These are phyloP conservation scores for Salix koriyanagi DNA, from an alignment of 345 rosid genomes.

Conservation along the genomic window DNA sequence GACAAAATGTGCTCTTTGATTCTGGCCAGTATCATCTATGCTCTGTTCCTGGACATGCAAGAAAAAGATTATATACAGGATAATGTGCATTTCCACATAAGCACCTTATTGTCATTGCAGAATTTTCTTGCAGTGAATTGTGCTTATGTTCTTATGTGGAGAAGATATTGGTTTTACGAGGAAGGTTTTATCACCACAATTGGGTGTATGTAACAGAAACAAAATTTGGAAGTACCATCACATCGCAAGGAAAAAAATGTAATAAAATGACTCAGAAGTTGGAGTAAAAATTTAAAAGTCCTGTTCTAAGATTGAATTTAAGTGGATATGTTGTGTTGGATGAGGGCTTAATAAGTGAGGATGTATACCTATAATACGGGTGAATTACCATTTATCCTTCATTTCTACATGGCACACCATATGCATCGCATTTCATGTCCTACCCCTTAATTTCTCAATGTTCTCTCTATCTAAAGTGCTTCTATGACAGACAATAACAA, in stretches of 20 bases:
- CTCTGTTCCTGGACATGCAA: background rate
- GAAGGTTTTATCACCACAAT: background rate
- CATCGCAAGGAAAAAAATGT: background rate
- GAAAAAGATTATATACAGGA: background rate
- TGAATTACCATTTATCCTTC: background rate
- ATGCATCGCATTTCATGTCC: background rate
- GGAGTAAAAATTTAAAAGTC: background rate
- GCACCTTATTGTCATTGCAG: background rate
- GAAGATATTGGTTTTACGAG: background rate
- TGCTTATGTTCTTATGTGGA: background rate
- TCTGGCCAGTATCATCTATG: background rate
- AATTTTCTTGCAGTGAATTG: background rate
- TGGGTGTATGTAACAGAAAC: background rate
- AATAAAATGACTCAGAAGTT: background rate
- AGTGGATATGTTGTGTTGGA: background rate
- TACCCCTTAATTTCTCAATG: background rate
- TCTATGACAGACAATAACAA: background rate
- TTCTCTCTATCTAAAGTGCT: background rate
- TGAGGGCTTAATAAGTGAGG: background rate
- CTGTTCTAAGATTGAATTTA: background rate
- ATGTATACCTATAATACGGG: background rate
- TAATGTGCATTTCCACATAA: background rate
- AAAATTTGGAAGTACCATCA: background rate
- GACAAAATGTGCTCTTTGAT: conserved; percentile 10
- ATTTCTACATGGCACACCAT: background rate